phyloP scores from a whole-genome alignment of 1,284 basidiomycete species.

The Papiliotrema nemorosa region DNA sequence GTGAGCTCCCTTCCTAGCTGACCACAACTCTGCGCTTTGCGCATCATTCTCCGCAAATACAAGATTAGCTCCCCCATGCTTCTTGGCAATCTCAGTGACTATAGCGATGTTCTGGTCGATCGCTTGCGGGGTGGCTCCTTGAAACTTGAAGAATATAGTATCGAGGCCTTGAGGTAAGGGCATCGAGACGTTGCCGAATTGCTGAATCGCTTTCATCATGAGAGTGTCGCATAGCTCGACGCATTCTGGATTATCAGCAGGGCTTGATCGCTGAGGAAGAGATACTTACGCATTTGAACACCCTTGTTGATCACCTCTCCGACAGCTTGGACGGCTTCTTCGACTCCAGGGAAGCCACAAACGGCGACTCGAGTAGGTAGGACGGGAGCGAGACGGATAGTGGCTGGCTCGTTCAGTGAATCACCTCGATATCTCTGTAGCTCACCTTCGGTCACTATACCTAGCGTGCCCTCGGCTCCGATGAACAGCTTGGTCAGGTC shows the following conservation, averaged over 20 bases:
- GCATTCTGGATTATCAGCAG: slow-evolving; percentile 56
- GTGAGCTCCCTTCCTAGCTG: slow-evolving; percentile 73
- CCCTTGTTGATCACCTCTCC: slow-evolving; percentile 57
- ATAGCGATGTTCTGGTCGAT: slow-evolving; percentile 17
- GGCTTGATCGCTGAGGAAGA: background rate
- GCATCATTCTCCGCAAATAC: slow-evolving; percentile 62
- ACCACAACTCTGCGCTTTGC: slow-evolving; percentile 74
- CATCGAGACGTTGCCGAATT: slow-evolving; percentile 54
- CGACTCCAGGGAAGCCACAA: slow-evolving; percentile 51
- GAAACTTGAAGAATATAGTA: slow-evolving; percentile 80
- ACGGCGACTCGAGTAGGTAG: slow-evolving; percentile 61
- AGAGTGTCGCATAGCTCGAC: slow-evolving; percentile 69
- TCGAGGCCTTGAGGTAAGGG: slow-evolving; percentile 62
- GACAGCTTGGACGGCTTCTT: slow-evolving; percentile 61
- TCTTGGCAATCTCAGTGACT: slow-evolving; percentile 53
- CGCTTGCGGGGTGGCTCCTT: slow-evolving; percentile 52
- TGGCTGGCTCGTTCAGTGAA: slow-evolving; percentile 60
- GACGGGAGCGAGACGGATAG: slow-evolving; percentile 70
- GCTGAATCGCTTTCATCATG: slow-evolving; percentile 65
- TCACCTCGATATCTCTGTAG: background rate
- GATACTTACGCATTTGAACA: slow-evolving; percentile 47
- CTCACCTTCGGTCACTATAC: slow-evolving; percentile 80
- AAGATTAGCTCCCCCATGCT: slow-evolving; percentile 65
- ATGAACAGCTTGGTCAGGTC: slow-evolving; percentile 87
- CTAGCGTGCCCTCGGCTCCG: slow-evolving; percentile 87